Conservation (phyloP, 2,329 filamentous ascomycete genomes). For the Fusarium annulatum region DNA sequence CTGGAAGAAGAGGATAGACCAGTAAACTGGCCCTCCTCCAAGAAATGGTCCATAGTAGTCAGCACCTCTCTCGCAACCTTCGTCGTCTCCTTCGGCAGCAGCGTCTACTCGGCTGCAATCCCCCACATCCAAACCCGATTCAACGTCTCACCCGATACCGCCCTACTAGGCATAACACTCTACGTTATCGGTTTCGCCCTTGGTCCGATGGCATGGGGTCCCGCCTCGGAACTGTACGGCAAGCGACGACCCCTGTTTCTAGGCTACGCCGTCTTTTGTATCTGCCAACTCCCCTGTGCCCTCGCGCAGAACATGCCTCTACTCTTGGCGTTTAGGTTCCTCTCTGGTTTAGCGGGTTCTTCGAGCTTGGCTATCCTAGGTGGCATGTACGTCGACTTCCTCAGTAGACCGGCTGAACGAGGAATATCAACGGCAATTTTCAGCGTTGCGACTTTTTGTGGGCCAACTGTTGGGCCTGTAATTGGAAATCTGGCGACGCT, state of each 20-base stretch:
- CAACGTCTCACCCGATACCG: not conserved
- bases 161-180: constrained; percentile 5
- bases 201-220: constrained; percentile 78
- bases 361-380: not conserved
- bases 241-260: not conserved
- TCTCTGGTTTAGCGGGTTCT: not conserved
- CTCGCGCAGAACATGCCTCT: not conserved
- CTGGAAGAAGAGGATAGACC: not conserved
- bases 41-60: constrained; percentile 8
- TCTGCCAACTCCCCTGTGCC: not conserved
- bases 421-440: not conserved
- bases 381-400: not conserved
- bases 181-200: constrained; percentile 59
- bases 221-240: constrained; percentile 45
- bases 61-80: constrained; percentile 5
- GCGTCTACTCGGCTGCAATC: constrained; percentile 12
- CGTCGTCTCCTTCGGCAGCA: constrained; percentile 12
- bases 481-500: not conserved
- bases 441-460: not conserved
- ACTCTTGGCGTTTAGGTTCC: not conserved
- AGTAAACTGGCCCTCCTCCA: not conserved
- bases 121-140: not conserved
- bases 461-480: not conserved
- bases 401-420: not conserved
- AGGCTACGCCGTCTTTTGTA: not conserved